Percentiles rank a stretch among this genome's conserved stretches.
These are phyloP conservation scores for Penicillium occitanis DNA, from an alignment of 2,329 filamentous ascomycete species.

Conservation along the genomic window DNA sequence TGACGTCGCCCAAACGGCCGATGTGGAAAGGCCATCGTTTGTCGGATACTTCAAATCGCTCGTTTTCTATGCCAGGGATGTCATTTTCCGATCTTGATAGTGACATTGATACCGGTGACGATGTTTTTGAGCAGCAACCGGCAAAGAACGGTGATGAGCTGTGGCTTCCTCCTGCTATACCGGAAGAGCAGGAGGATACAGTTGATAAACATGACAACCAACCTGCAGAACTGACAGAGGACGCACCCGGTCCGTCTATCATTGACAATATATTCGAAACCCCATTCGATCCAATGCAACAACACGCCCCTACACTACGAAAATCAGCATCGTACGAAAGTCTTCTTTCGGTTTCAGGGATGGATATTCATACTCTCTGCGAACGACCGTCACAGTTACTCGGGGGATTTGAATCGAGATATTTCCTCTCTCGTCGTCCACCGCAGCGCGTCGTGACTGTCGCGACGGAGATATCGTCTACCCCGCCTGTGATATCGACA, in stretches of 20 bases:
- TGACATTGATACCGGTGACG: slow-evolving; percentile 21
- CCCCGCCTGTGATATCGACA: slow-evolving; percentile 40
- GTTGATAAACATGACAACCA: slow-evolving; percentile 18
- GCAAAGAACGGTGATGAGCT: slow-evolving; percentile 22
- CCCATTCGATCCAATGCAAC: slow-evolving; percentile 33
- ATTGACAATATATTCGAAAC: slow-evolving; percentile 23
- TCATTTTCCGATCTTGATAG: background rate
- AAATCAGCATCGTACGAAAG: slow-evolving; percentile 80
- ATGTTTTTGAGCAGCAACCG: slow-evolving; percentile 2
- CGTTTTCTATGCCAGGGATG: slow-evolving; percentile 21
- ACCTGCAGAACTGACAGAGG: background rate
- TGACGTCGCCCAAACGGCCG: slow-evolving; percentile 63
- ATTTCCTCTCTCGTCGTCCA: slow-evolving; percentile 42
- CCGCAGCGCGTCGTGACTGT: slow-evolving; percentile 50
- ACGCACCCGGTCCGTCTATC: slow-evolving; percentile 23
- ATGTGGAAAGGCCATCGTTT: slow-evolving; percentile 55
- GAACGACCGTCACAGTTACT: slow-evolving; percentile 72
- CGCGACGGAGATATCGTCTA: slow-evolving; percentile 42
- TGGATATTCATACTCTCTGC: slow-evolving; percentile 84
- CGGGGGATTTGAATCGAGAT: slow-evolving; percentile 53
- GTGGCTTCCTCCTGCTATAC: slow-evolving; percentile 36
- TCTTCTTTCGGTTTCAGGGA: slow-evolving; percentile 78
- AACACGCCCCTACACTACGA: slow-evolving; percentile 49
- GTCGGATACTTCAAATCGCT: slow-evolving; percentile 57
- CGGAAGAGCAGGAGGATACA: slow-evolving; percentile 40